phyloP scores from a whole-genome alignment of 306 rosid genomes.

The Urtica urens region DNA sequence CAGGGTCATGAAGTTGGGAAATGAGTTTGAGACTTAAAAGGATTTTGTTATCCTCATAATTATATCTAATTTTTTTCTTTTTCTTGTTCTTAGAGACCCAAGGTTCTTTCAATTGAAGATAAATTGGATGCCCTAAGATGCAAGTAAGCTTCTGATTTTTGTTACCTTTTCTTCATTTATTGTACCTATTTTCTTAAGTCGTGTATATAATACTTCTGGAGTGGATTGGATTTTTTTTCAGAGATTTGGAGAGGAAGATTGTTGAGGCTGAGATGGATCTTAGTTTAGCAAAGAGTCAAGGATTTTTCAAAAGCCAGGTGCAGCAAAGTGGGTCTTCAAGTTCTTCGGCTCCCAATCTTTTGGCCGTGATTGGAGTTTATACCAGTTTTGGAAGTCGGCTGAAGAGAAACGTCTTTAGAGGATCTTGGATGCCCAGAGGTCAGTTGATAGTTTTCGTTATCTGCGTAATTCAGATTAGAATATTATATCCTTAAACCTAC shows the following conservation, averaged over 20 bases:
- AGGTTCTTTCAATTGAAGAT: constrained; percentile 75
- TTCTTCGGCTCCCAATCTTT: constrained; percentile 51
- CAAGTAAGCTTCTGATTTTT: constrained; percentile 34
- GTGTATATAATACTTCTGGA: not conserved
- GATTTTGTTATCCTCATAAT: not conserved
- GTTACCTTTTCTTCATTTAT: not conserved
- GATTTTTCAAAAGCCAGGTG: constrained; percentile 57
- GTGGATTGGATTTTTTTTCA: constrained; percentile 15
- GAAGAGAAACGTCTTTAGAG: constrained; percentile 69
- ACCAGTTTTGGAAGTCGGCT: constrained; percentile 89
- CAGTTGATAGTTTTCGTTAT: constrained; percentile 17
- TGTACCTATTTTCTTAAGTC: not conserved
- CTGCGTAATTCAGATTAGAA: not conserved
- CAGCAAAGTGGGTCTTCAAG: constrained; percentile 45
- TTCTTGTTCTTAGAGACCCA: constrained; percentile 52
- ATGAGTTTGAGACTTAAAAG: no score
- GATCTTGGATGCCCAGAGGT: constrained; percentile 99
- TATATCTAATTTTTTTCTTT: not conserved
- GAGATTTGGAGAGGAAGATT: constrained; percentile 88
- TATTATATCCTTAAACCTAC: no score
- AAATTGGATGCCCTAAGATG: constrained; percentile 76
- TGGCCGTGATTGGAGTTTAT: constrained; percentile 91
- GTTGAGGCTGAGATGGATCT: constrained; percentile 95
- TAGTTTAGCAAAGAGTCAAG: constrained; percentile 92
- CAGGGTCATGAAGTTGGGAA: no score